A percentile compares a stretch with the other conserved stretches of the same genome.
Evolutionary conservation across 129 eudicot genomes (phyloP).

Genomic region (Helianthus tuberosus): DNA sequence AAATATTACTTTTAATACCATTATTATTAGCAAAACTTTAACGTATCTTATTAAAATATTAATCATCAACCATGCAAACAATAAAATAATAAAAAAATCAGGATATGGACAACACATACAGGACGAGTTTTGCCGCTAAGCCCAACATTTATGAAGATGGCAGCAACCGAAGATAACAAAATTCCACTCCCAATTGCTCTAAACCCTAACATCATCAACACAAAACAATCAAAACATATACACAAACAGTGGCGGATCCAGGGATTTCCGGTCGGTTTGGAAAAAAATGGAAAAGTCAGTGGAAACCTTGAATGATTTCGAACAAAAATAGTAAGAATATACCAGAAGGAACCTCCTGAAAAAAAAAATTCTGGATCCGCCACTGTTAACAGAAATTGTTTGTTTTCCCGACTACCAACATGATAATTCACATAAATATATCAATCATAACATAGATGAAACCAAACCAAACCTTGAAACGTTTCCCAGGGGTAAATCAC

Average conservation of each 20-base stretch:
- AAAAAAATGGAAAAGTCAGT: no score
- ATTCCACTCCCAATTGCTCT: constrained; percentile 80
- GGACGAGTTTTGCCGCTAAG: constrained; percentile 86
- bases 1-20: background rate
- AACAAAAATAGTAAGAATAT: no score
- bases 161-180: constrained; percentile 51
- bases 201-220: constrained; percentile 51
- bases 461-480: constrained; percentile 49
- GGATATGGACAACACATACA: constrained; percentile 33
- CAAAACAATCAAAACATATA: background rate
- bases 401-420: no score
- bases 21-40: background rate
- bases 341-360: no score
- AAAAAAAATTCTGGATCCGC: no score
- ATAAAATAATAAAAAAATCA: background rate
- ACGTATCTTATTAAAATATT: background rate
- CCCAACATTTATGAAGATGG: constrained; percentile 60
- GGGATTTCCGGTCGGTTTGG: no score
- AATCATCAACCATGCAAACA: background rate
- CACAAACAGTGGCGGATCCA: background rate
- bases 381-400: no score
- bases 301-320: no score
- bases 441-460: background rate
- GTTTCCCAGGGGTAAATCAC: constrained; percentile 80
- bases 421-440: background rate